Conservation (phyloP, 1,284 basidiomycete genomes). For the Gymnopus androsaceus region DNA sequence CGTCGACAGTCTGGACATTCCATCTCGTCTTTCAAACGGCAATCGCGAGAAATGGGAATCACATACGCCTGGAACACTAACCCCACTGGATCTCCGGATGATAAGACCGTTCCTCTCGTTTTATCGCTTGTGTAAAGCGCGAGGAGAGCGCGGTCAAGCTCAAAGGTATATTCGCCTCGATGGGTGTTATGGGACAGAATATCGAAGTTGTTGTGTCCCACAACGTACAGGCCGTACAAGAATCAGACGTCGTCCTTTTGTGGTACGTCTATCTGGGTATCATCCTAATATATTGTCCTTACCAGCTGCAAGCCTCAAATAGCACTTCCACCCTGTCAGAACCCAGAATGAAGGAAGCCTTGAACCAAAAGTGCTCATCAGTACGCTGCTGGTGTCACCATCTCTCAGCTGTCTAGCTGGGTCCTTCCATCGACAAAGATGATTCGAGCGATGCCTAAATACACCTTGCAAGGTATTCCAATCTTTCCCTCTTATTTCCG, state of each 20-base stretch:
- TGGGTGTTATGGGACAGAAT: constrained; percentile 56
- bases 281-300: not conserved
- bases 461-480: constrained; percentile 86
- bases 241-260: constrained; percentile 85
- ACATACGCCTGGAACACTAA: constrained; percentile 82
- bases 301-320: constrained; percentile 94
- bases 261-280: constrained; percentile 57
- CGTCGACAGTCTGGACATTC: constrained; percentile 68
- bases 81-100: constrained; percentile 58
- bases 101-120: constrained; percentile 73
- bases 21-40: constrained; percentile 34
- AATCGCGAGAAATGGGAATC: constrained; percentile 68
- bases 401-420: constrained; percentile 78
- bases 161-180: constrained; percentile 57
- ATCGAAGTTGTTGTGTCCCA: constrained; percentile 73
- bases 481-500: constrained; percentile 1
- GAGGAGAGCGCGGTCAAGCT: constrained; percentile 79
- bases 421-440: constrained; percentile 80
- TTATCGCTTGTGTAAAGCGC: constrained; percentile 88
- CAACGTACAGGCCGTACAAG: constrained; percentile 75
- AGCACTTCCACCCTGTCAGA: constrained; percentile 77
- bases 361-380: constrained; percentile 92
- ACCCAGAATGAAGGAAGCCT: constrained; percentile 82
- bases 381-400: constrained; percentile 94
- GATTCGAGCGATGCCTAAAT: constrained; percentile 97